Base-by-base conservation (phyloP, 768 basidiomycete species). In the Daedalea quercina region DNA sequence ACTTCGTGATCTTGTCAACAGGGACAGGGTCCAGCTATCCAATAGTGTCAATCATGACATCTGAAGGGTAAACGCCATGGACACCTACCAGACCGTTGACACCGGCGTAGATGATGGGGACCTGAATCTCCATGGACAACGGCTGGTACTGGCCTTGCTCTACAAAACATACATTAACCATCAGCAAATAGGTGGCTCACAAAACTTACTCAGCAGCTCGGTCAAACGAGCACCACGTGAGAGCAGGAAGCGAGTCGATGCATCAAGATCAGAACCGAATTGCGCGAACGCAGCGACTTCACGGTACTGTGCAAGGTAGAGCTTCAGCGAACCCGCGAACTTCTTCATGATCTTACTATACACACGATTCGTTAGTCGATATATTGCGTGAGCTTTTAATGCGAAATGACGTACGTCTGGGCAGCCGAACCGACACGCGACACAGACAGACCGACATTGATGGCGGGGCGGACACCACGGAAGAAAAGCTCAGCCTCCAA, bases 401-500 rank as follows among this genome's bases (percentile, higher is more conserved):
- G 17, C 1, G 2, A 43, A 3, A 13, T 33, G 2, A 75, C 89
- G 70, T 74, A 97, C 94, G 95, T 97, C 78, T 99, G 96, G 67
- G 96, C 96, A 66, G 96, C 95, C 44, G 95, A 98, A 67, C 96
- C 96, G 78, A 99, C 96, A 83, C 96, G 96, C 57, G 96, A 99
- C 62, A 99, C 96, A 55, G 96, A 99, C 57, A 98, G 92, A 94
- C 96, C 96, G 80, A 99, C 96, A 78, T 98, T 98, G 74, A 98
- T 98, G 61, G 96, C 96, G 51, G 96, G 95, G 70, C 95, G 92
- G 62, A 97, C 89, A 85, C 96, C 96, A 80, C 96, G 94, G 94
- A 99, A 97, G 94, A 99, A 99, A 69, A 97, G 87, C 72, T 97
- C 95, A 66, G 95, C 94, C 73, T 98, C 95, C 88, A 98, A 89